These are phyloP conservation scores for Senna tora DNA, from an alignment of 306 rosid species.

Conservation along the genomic window DNA sequence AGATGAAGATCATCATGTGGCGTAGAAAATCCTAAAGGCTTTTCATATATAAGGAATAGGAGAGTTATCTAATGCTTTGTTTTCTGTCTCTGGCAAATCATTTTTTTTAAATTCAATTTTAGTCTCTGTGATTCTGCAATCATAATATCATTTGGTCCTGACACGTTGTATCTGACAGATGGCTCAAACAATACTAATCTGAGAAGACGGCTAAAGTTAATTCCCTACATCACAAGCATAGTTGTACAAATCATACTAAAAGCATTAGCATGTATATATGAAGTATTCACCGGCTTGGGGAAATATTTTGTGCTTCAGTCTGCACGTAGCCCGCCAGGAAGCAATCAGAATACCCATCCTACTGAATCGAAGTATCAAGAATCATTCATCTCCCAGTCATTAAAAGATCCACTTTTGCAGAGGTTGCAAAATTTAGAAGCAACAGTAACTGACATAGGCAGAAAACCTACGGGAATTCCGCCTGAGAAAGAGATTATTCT, in stretches of 20 bases:
- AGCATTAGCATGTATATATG: constrained; percentile 58
- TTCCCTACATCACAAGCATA: constrained; percentile 48
- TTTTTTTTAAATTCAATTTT: constrained; percentile 11
- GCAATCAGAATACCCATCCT: constrained; percentile 33
- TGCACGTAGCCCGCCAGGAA: constrained; percentile 41
- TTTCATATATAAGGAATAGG: constrained; percentile 13
- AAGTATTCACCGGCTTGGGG: constrained; percentile 52
- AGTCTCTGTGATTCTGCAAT: constrained; percentile 17
- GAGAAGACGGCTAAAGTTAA: constrained; percentile 52
- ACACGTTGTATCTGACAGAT: constrained; percentile 53
- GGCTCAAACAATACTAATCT: constrained; percentile 44
- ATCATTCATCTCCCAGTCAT: constrained; percentile 41
- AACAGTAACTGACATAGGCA: constrained; percentile 68
- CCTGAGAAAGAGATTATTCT: constrained; percentile 88
- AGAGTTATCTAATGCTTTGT: constrained; percentile 18
- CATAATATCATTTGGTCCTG: constrained; percentile 34
- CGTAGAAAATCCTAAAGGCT: constrained; percentile 11
- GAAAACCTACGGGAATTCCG: constrained; percentile 85
- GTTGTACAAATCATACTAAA: constrained; percentile 54
- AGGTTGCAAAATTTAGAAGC: constrained; percentile 83
- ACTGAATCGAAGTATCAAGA: constrained; percentile 55
- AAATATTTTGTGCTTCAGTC: constrained; percentile 42
- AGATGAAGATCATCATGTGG: constrained; percentile 17
- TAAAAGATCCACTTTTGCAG: constrained; percentile 69
- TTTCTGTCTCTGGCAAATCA: not conserved